These are phyloP conservation scores for Lactarius psammicola DNA, from an alignment of 768 basidiomycete species.

Conservation along the genomic window DNA sequence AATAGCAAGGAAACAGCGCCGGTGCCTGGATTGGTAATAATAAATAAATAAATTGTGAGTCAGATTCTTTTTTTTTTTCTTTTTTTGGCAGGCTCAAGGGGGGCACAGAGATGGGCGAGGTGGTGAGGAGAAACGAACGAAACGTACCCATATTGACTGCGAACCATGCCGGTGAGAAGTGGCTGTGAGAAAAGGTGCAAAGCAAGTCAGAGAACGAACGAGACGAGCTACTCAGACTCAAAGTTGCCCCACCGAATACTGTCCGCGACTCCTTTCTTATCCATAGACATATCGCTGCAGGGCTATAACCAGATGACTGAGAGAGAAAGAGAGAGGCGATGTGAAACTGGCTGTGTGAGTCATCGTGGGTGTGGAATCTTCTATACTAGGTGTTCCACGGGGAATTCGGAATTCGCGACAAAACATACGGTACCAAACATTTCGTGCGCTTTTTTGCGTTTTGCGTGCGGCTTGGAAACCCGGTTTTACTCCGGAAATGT, in stretches of 20 bases:
- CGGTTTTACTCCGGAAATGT: too few species aligned
- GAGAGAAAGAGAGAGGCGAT: neutral
- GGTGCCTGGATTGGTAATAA: neutral
- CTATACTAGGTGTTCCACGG: too few species aligned
- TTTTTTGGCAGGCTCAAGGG: too few species aligned
- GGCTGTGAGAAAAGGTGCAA: conserved; percentile 33
- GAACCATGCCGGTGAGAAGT: conserved; percentile 60
- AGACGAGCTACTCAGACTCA: neutral
- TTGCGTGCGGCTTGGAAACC: too few species aligned
- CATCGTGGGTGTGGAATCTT: too few species aligned
- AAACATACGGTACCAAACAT: too few species aligned
- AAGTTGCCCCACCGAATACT: conserved; percentile 37
- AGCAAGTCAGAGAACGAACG: neutral
- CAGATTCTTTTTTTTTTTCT: too few species aligned
- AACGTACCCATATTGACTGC: conserved; percentile 52
- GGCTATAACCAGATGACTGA: neutral
- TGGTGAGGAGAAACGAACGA: too few species aligned
- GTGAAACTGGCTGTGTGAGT: neutral
- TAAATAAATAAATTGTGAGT: too few species aligned
- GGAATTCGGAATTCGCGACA: conserved; percentile 19
- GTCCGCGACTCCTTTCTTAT: conserved; percentile 36
- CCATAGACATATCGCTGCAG: neutral
- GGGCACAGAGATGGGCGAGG: too few species aligned
- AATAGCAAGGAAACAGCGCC: conserved; percentile 47
- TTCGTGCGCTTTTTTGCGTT: too few species aligned